Base-by-base conservation (phyloP, 2,329 filamentous ascomycete species). In the Aspergillus pseudoviridinutans region DNA sequence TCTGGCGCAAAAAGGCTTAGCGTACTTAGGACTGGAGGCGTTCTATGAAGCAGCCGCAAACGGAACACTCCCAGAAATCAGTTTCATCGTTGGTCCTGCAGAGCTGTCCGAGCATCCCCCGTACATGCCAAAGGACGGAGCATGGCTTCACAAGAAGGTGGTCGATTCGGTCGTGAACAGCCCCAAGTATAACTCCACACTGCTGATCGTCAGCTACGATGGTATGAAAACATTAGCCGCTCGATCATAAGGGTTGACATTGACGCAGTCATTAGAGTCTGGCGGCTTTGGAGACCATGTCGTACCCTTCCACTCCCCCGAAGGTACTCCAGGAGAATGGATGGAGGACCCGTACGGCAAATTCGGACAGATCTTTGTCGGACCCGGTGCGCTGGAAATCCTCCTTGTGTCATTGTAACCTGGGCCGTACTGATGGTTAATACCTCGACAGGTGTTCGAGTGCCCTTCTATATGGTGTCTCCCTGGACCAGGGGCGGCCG, bases 281-380 rank as follows among this genome's bases (percentile, higher is more conserved):
- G 82, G 82, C 49, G 82, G 82, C 28, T 84, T 76, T 68, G 81
- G 80, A 12, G 82, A 84, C 57, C 80, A 83, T 57, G 81, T 84
- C 2, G 69, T 74, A n/a, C 82, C 81, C 0, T 80, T 78, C 61
- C 76, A 81, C 55, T 76, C 81, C 0, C 79, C 80, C 9, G 66
- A 73, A 4, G 79, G 76, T 27, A 83, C 81, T 0, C 61, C 78
- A 0, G 82, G 80, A 3, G 81, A 84, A 63, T 84, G 82, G 81
- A 71, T 80, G 47, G 68, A 82, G 52, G 80, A 80, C 55, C 76
- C 76, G 0, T 74, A 76, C 54, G 73, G 70, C 7, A 35, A 68
- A 1, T 76, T 76, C 53, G 76, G 77, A n/a, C 62, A 79, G 22
- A 71, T 77, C 22, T 78, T 73, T 56, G 72, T 72, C 12, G 78